Percentiles rank a stretch among this genome's conserved stretches.
Conservation (phyloP, 2,329 filamentous ascomycete genomes). For the Exutisphaerella laricina region DNA sequence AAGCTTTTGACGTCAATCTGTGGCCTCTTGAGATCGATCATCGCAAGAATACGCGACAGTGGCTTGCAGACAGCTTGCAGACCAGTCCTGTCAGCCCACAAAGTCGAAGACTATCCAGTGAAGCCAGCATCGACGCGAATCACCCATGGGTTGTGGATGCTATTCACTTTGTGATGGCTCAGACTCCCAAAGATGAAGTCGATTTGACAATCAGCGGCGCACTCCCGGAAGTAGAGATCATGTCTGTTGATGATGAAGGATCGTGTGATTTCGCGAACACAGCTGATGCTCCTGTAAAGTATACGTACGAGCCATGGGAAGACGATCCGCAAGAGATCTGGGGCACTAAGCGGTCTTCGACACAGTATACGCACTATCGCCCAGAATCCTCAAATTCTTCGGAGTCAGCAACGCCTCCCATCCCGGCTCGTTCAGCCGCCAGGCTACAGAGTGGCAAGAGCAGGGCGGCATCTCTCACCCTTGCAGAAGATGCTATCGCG, state of each 20-base stretch:
- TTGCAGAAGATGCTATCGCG: background rate
- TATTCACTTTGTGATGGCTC: background rate
- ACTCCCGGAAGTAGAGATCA: background rate
- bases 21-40: conserved; percentile 20
- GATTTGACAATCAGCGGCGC: background rate
- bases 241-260: background rate
- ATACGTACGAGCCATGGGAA: background rate
- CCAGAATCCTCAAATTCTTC: background rate
- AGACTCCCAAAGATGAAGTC: background rate
- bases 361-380: background rate
- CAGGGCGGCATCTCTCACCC: background rate
- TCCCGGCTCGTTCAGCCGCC: background rate
- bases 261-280: background rate
- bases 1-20: conserved; percentile 46
- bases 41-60: background rate
- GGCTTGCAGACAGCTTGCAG: conserved; percentile 7
- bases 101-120: too few relatives aligned
- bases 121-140: background rate
- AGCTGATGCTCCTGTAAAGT: background rate
- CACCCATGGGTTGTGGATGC: conserved; percentile 1
- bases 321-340: background rate
- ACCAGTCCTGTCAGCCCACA: background rate
- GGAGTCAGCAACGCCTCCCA: background rate
- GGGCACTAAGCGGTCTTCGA: background rate
- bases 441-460: background rate